Evolutionary conservation across 352 stramenopile genomes (phyloP).

Genomic region (Pilasporangium apinafurcum): DNA sequence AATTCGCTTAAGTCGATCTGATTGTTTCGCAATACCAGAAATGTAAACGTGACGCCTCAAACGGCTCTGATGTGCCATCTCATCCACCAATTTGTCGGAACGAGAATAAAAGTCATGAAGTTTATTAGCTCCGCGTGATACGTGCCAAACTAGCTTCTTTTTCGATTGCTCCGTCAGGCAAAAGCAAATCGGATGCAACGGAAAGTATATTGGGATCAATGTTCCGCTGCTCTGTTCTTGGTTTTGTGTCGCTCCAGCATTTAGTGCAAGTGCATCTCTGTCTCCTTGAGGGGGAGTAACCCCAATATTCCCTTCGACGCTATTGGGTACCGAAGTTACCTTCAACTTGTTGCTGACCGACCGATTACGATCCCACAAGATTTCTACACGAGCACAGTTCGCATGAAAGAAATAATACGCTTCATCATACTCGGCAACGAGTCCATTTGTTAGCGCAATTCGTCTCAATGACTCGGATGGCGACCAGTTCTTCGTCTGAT

Average conservation of each 20-base stretch:
- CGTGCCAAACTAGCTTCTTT: conserved; percentile 60
- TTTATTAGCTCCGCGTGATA: conserved; percentile 51
- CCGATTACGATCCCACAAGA: conserved; percentile 41
- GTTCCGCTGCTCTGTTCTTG: neutral
- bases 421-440: conserved; percentile 23
- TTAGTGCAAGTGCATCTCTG: too few species aligned
- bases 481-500: neutral
- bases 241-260: too few species aligned
- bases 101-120: conserved; percentile 60
- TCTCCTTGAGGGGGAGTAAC: too few species aligned
- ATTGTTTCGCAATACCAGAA: conserved; percentile 26
- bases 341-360: neutral
- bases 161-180: conserved; percentile 70
- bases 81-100: conserved; percentile 60
- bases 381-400: conserved; percentile 57
- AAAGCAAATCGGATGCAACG: conserved; percentile 68
- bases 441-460: neutral
- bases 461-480: neutral
- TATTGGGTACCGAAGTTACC: too few species aligned
- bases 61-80: conserved; percentile 65
- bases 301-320: too few species aligned
- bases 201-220: conserved; percentile 67
- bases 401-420: conserved; percentile 64
- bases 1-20: conserved; percentile 37
- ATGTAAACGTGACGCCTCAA: conserved; percentile 27